Percentiles rank a stretch among this genome's conserved stretches.
phyloP scores from a whole-genome alignment of 192 early-diverging fungal genomes.

The Coemansia reversa region DNA sequence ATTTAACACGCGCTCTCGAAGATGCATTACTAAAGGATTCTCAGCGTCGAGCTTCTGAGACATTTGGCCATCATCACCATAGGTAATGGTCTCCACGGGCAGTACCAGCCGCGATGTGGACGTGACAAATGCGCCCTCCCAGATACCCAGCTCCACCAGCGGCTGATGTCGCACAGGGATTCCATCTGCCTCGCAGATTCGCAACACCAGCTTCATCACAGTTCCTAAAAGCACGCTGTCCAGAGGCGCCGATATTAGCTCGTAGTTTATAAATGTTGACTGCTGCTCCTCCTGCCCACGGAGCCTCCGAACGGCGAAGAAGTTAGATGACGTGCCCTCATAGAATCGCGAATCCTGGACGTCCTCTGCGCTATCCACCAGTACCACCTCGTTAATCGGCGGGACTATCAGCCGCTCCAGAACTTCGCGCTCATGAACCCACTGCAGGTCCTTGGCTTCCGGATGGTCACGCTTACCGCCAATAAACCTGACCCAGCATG shows the following conservation, averaged over 20 bases:
- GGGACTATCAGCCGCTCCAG: conserved; percentile 34
- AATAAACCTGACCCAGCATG: conserved; percentile 34
- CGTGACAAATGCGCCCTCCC: conserved; percentile 49
- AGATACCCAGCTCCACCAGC: conserved; percentile 20
- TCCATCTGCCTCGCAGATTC: conserved; percentile 30
- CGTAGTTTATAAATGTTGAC: conserved; percentile 19
- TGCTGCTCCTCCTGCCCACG: not conserved
- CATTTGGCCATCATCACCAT: conserved; percentile 1
- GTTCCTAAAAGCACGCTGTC: conserved; percentile 47
- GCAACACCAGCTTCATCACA: conserved; percentile 47
- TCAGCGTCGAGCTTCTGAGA: conserved; percentile 10
- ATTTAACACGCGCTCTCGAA: conserved; percentile 18
- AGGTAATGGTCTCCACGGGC: conserved; percentile 27
- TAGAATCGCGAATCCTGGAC: conserved; percentile 19
- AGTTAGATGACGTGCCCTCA: conserved; percentile 53
- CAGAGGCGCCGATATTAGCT: conserved; percentile 40
- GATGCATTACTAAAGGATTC: conserved; percentile 38
- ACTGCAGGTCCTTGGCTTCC: conserved; percentile 42
- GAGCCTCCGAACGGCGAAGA: conserved; percentile 32
- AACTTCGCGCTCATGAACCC: conserved; percentile 47
- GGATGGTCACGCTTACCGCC: conserved; percentile 31
- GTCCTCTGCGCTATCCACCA: conserved; percentile 19
- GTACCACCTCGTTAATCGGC: conserved; percentile 41
- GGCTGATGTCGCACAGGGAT: conserved; percentile 33
- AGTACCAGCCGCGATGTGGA: conserved; percentile 48